A percentile compares a stretch with the other conserved stretches of the same genome.
Conservation (phyloP, 371 early-diverging fungal genomes). For the Rhizopus arrhizus region DNA sequence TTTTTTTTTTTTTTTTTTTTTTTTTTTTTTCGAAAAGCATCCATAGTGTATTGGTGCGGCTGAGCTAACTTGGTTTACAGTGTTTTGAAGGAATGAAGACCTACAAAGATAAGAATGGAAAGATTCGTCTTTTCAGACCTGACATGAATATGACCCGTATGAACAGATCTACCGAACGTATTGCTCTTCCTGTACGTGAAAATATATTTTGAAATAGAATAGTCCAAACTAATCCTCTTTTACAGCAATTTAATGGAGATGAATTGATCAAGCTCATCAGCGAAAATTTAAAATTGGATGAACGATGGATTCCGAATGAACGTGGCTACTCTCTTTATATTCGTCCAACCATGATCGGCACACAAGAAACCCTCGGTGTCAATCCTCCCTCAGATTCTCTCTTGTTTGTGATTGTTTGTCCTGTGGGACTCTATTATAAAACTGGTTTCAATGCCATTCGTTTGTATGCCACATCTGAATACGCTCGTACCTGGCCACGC, state of each 20-base stretch:
- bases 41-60: not conserved
- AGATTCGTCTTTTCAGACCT: conserved; percentile 85
- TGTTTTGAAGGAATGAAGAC: conserved; percentile 95
- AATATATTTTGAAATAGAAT: not conserved
- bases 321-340: conserved; percentile 94
- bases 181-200: conserved; percentile 76
- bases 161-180: conserved; percentile 69
- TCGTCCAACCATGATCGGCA: conserved; percentile 95
- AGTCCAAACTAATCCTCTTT: not conserved
- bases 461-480: conserved; percentile 81
- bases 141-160: conserved; percentile 91
- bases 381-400: conserved; percentile 74
- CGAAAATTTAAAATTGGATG: conserved; percentile 81
- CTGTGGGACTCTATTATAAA: conserved; percentile 97
- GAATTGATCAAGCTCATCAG: conserved; percentile 85
- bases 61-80: conserved; percentile 21
- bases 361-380: conserved; percentile 80
- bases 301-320: conserved; percentile 87
- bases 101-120: conserved; percentile 82
- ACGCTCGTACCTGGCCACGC: conserved; percentile 96
- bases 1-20: conserved; percentile 2
- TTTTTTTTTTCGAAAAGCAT: not conserved
- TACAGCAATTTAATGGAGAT: conserved; percentile 74
- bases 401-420: conserved; percentile 89
- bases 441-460: conserved; percentile 90